Conservation (phyloP, 2,329 filamentous ascomycete species). For the Pseudogymnoascus destructans region DNA sequence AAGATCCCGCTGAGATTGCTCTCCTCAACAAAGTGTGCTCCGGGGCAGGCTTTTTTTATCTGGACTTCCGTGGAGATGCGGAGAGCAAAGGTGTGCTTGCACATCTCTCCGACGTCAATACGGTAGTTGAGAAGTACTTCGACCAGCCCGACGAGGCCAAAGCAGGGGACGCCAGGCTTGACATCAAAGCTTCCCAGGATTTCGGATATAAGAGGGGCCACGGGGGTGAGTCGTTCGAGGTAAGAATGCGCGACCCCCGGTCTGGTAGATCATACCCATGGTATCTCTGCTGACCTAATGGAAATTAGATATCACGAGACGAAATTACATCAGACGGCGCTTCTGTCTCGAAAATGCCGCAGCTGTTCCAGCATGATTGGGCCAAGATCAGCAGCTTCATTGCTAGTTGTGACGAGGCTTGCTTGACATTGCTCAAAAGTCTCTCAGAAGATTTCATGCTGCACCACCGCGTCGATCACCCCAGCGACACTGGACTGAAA, state of each 20-base stretch:
- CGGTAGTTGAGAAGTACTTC: slow-evolving; percentile 15
- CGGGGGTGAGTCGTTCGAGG: slow-evolving; percentile 16
- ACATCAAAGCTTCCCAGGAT: slow-evolving; percentile 17
- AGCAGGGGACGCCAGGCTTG: slow-evolving; percentile 10
- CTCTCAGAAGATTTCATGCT: slow-evolving; percentile 14
- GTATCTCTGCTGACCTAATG: slow-evolving; percentile 8
- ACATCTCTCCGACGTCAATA: slow-evolving; percentile 13
- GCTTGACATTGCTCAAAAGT: slow-evolving; percentile 9
- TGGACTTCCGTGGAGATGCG: slow-evolving; percentile 15
- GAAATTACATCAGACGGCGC: slow-evolving; percentile 11
- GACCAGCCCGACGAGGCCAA: slow-evolving; percentile 14
- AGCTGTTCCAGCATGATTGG: slow-evolving; percentile 13
- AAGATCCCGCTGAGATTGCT: slow-evolving; percentile 14
- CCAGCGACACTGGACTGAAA: slow-evolving; percentile 19
- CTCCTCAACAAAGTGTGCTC: slow-evolving; percentile 11
- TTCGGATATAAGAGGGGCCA: slow-evolving; percentile 14
- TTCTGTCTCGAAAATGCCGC: slow-evolving; percentile 10
- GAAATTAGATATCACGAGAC: slow-evolving; percentile 15
- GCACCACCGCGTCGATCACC: slow-evolving; percentile 16
- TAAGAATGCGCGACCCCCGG: slow-evolving; percentile 6
- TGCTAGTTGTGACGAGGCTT: slow-evolving; percentile 15
- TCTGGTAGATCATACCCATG: neutral
- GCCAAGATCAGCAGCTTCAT: slow-evolving; percentile 14
- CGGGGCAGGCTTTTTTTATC: slow-evolving; percentile 15
- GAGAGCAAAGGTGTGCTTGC: slow-evolving; percentile 11